Percentiles rank a stretch among this genome's conserved stretches.
phyloP scores from a whole-genome alignment of 768 basidiomycete genomes.

The Hypholoma sublateritium region DNA sequence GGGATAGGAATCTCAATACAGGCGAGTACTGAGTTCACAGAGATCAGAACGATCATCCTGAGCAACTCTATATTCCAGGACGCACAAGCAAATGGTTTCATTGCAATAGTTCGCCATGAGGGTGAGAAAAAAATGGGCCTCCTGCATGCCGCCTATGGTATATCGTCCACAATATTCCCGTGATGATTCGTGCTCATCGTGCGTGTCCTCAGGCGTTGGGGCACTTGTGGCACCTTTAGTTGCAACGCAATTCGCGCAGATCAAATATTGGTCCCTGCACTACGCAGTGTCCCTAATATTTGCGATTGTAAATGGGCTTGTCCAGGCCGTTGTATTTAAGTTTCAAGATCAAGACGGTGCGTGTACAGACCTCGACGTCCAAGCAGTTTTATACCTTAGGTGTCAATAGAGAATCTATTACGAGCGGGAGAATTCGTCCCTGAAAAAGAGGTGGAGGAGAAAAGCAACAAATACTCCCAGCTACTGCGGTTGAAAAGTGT shows the following conservation, averaged over 20 bases:
- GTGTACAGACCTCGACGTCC: background rate
- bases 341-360: slow-evolving; percentile 68
- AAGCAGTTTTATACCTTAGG: background rate
- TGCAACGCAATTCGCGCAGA: slow-evolving; percentile 75
- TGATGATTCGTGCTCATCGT: background rate
- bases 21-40: slow-evolving; percentile 29
- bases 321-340: slow-evolving; percentile 59
- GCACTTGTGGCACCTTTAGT: slow-evolving; percentile 72
- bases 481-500: background rate
- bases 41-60: no score
- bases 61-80: slow-evolving; percentile 39
- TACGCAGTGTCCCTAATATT: slow-evolving; percentile 69
- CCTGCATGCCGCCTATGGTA: slow-evolving; percentile 64
- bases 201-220: slow-evolving; percentile 50
- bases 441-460: background rate
- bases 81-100: slow-evolving; percentile 69
- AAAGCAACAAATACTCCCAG: background rate
- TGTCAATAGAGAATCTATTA: background rate
- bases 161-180: background rate
- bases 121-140: slow-evolving; percentile 65
- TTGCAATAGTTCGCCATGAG: slow-evolving; percentile 56
- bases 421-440: background rate
- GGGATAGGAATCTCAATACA: slow-evolving; percentile 43
- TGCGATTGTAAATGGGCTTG: slow-evolving; percentile 53
- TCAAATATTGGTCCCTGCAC: slow-evolving; percentile 71